Evolutionary conservation across 768 basidiomycete species (phyloP), one percentile per base, ranked within the genome.

Genomic region (Hericium rajendrae): DNA sequence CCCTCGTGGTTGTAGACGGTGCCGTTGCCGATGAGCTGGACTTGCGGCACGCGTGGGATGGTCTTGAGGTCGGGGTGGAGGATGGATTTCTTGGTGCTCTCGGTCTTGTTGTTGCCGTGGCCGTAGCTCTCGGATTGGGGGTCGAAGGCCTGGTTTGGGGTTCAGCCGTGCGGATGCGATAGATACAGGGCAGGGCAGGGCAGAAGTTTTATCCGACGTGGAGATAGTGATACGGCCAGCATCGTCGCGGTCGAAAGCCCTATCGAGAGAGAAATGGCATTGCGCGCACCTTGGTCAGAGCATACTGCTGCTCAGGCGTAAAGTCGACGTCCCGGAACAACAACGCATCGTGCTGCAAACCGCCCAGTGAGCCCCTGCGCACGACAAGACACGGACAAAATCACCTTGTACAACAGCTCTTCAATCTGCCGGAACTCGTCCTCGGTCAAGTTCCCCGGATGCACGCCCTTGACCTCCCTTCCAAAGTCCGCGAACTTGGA

Each of bases 11-110:
- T 72, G 63, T 82, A 81, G 10, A 91, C 83, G 0, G 73, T 79
- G 15, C 92, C 91, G 65, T 92, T 92, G 9, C 91, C 91, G 66
- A 94, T 92, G 56, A 94, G 82, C 66, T 94, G 91, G 1, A 94
- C 92, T 64, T 93, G 88, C 1, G 89, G 88, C 0, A 88, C 84
- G 22, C 84, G 79, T 0, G 92, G 90, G 60, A 94, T 90, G 43
- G 88, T 91, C 74, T 91, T 93, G 65, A 93, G 80, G 68, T 92
- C 88, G 0, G 89, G 86, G 67, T 91, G 88, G 12, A 93, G 81
- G 64, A 94, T 86, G 3, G 91, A 92, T 65, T 86, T 86, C 64
- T 77, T 79, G 20, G 84, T 83, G 48, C 74, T 72, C 55, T 84
- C 80, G 0, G 87, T 91, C 76, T 91, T 90, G 75, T 91, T 90